phyloP scores from a whole-genome alignment of 176 grass and related monocot genomes.

The Lolium perenne region DNA sequence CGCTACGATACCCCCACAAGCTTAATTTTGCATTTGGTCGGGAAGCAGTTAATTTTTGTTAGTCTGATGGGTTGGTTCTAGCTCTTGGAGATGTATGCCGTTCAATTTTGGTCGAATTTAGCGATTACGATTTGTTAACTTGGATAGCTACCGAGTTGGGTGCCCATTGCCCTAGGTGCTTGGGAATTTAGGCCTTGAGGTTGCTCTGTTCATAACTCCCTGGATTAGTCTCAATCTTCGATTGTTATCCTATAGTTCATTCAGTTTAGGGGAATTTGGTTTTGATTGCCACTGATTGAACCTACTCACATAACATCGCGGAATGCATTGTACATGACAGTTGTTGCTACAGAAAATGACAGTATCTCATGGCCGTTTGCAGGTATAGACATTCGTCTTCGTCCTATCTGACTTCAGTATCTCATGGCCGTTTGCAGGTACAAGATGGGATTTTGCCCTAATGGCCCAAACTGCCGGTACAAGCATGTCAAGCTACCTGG shows the following conservation, averaged over 20 bases:
- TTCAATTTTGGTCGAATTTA: background rate
- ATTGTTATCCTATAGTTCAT: constrained; percentile 11
- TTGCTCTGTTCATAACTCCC: background rate
- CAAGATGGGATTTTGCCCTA: constrained; percentile 98
- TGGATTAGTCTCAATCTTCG: background rate
- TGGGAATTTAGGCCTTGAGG: background rate
- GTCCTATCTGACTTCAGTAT: background rate
- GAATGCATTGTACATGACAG: constrained; percentile 12
- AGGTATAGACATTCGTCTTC: background rate
- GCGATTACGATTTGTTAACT: background rate
- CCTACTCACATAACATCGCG: constrained; percentile 6
- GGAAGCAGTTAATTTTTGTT: background rate
- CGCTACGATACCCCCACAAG: background rate
- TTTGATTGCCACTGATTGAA: background rate
- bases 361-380: background rate
- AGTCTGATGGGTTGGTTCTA: background rate
- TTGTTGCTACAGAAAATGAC: constrained; percentile 23
- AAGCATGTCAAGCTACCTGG: constrained; percentile 70
- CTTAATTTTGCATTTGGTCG: constrained; percentile 5
- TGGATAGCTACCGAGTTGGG: background rate
- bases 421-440: constrained; percentile 61
- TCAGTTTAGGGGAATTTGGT: background rate
- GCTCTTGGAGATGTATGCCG: background rate
- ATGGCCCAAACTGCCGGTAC: constrained; percentile 89
- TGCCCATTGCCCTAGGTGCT: background rate